A percentile compares a stretch with the other conserved stretches of the same genome.
These are phyloP conservation scores for Xylariaceae sp. DNA, from an alignment of 2,329 filamentous ascomycete species.

Conservation along the genomic window DNA sequence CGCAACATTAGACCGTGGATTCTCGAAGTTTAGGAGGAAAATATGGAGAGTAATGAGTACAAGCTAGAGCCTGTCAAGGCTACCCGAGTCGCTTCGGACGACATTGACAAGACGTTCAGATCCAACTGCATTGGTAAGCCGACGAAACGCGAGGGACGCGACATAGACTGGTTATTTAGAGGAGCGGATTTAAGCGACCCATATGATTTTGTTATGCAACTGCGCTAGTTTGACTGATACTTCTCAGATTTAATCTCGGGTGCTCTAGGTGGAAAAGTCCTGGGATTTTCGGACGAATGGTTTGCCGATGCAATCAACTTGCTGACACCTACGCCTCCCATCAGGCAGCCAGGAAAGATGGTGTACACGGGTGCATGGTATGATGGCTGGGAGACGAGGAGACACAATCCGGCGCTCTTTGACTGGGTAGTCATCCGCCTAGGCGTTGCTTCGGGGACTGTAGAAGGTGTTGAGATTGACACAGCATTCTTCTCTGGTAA, in stretches of 20 bases:
- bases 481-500: constrained; percentile 84
- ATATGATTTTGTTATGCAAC: neutral
- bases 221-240: constrained; percentile 24
- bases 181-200: constrained; percentile 3
- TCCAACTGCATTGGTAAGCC: constrained; percentile 65
- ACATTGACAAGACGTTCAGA: constrained; percentile 67
- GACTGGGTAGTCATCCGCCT: constrained; percentile 72
- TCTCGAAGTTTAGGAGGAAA: constrained; percentile 16
- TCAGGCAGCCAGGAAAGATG: constrained; percentile 70
- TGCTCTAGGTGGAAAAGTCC: constrained; percentile 65
- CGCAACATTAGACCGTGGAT: too few species aligned
- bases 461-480: constrained; percentile 79
- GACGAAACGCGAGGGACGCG: neutral
- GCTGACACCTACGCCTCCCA: constrained; percentile 66
- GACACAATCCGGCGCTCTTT: constrained; percentile 68
- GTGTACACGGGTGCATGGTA: constrained; percentile 74
- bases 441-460: constrained; percentile 72
- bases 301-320: constrained; percentile 71
- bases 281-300: constrained; percentile 72
- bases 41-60: constrained; percentile 56
- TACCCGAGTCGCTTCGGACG: constrained; percentile 54
- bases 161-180: neutral
- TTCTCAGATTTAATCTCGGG: constrained; percentile 64
- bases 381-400: constrained; percentile 72
- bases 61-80: constrained; percentile 61